Conservation (phyloP, 176 grass and related monocot genomes). For the Poa pratensis region DNA sequence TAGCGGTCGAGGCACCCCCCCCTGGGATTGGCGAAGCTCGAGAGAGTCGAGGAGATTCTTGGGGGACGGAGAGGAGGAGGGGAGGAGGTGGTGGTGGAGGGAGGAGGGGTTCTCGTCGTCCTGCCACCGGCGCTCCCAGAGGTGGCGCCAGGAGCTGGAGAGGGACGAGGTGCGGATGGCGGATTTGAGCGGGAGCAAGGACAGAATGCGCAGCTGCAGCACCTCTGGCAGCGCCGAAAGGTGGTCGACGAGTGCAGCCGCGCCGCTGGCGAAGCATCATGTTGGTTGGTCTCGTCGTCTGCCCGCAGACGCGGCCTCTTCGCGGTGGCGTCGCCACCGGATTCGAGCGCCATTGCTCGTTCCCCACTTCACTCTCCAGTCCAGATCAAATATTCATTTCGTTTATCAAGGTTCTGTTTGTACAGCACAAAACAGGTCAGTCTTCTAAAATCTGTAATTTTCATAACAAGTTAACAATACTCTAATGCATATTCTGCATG, state of each 20-base stretch:
- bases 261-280: not conserved
- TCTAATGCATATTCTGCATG: no score
- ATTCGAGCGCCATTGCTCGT: not conserved
- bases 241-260: not conserved
- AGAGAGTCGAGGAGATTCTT: not conserved
- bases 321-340: not conserved
- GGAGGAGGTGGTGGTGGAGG: slow-evolving; percentile 21
- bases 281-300: not conserved
- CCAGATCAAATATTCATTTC: not conserved
- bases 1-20: slow-evolving; percentile 57
- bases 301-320: not conserved
- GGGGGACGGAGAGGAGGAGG: slow-evolving; percentile 22
- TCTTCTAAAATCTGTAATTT: no score
- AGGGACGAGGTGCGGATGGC: slow-evolving; percentile 56
- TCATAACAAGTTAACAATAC: no score
- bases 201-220: slow-evolving; percentile 48
- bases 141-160: slow-evolving; percentile 47
- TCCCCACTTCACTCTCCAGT: not conserved
- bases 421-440: not conserved
- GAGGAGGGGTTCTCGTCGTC: slow-evolving; percentile 29
- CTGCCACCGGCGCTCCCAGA: slow-evolving; percentile 56
- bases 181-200: slow-evolving; percentile 51
- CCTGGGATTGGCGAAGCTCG: not conserved
- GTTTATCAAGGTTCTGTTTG: not conserved
- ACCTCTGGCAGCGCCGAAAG: slow-evolving; percentile 53